phyloP scores from a whole-genome alignment of 768 basidiomycete genomes.

The Cubamyces sp. region DNA sequence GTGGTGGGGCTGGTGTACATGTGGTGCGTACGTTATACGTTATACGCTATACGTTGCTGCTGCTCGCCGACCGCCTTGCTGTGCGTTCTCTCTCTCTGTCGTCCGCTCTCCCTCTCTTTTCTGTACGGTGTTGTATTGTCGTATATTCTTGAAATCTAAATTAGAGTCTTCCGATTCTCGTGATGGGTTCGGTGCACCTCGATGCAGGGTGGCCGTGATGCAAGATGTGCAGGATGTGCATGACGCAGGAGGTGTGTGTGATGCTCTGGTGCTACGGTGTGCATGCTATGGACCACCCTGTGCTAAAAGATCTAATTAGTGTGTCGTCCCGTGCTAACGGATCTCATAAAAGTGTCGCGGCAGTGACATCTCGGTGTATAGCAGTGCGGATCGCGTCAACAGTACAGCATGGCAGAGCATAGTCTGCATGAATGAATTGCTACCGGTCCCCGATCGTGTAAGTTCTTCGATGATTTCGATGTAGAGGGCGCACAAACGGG shows the following conservation, averaged over 20 bases:
- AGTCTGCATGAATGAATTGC: too few species aligned
- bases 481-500: too few species aligned
- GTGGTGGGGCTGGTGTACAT: not conserved
- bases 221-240: not conserved
- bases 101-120: conserved; percentile 27
- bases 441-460: too few species aligned
- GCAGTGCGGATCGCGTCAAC: too few species aligned
- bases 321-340: too few species aligned
- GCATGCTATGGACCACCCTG: too few species aligned
- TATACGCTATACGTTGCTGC: conserved; percentile 19
- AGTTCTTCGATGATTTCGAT: too few species aligned
- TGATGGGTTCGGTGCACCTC: conserved; percentile 2
- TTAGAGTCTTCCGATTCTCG: conserved; percentile 17
- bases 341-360: too few species aligned
- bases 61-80: conserved; percentile 24
- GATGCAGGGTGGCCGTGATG: not conserved
- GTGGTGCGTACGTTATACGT: conserved; percentile 22
- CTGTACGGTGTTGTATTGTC: conserved; percentile 30
- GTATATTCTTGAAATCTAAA: conserved; percentile 30
- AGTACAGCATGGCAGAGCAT: too few species aligned
- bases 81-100: conserved; percentile 24
- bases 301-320: too few species aligned
- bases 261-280: too few species aligned
- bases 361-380: too few species aligned
- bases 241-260: not conserved